A percentile compares a stretch with the other conserved stretches of the same genome.
These are phyloP conservation scores for Corymbia calophylla DNA, from an alignment of 441 rosid genomes.

Conservation along the genomic window DNA sequence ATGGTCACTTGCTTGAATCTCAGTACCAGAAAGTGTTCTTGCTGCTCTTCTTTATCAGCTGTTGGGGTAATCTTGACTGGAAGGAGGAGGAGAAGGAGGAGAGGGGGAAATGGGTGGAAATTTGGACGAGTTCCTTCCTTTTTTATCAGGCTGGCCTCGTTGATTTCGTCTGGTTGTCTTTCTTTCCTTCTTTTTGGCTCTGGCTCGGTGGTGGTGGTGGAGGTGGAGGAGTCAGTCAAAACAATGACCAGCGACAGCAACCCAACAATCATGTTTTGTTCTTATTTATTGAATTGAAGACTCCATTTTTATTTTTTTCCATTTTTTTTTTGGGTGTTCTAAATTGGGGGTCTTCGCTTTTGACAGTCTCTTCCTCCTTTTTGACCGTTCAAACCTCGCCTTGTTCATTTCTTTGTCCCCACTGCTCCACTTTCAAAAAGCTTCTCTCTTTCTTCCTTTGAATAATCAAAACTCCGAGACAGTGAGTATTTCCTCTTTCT, in stretches of 20 bases:
- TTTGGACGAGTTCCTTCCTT: not conserved
- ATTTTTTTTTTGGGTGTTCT: not conserved
- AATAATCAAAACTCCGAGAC: not conserved
- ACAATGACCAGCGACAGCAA: constrained; percentile 26
- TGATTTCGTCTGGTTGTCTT: not conserved
- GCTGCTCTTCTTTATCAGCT: not conserved
- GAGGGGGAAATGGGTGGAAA: not conserved
- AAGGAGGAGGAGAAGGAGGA: not conserved
- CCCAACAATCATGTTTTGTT: constrained; percentile 24
- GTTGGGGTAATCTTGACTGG: not conserved
- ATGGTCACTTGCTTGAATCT: not conserved
- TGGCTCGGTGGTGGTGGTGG: not conserved
- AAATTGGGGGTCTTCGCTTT: not conserved
- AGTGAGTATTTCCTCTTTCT: not conserved
- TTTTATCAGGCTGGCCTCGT: not conserved
- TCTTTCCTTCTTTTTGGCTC: not conserved
- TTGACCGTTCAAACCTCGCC: constrained; percentile 47
- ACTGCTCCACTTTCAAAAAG: not conserved
- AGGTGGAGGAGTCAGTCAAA: not conserved
- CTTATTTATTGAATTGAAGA: not conserved
- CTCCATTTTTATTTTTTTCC: not conserved
- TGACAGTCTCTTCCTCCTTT: constrained; percentile 15
- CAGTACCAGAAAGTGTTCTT: not conserved
- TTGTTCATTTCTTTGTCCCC: constrained; percentile 3
- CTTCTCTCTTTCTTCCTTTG: not conserved